These are phyloP conservation scores for Parasarocladium wereldwijsianum DNA, from an alignment of 2,329 filamentous ascomycete genomes.

Conservation along the genomic window DNA sequence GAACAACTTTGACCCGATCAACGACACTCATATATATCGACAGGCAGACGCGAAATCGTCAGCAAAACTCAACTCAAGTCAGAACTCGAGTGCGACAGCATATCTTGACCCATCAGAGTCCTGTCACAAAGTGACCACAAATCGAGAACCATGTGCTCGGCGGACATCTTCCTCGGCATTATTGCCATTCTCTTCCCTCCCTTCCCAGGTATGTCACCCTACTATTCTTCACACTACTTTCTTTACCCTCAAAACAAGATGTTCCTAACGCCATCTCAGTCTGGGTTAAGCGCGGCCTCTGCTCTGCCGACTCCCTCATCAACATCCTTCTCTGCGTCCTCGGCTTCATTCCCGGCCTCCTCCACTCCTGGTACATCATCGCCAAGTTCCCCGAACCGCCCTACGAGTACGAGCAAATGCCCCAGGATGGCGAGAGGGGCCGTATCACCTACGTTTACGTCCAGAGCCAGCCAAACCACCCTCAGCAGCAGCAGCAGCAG, in stretches of 20 bases:
- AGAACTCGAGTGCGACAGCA: too few relatives aligned
- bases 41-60: background rate
- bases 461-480: constrained; percentile 24
- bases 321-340: constrained; percentile 82
- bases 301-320: constrained; percentile 82
- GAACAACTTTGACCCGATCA: too few relatives aligned
- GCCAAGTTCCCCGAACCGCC: constrained; percentile 67
- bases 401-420: constrained; percentile 52
- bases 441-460: constrained; percentile 70
- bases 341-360: constrained; percentile 69
- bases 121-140: too few relatives aligned
- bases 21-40: background rate
- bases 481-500: constrained; percentile 18
- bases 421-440: constrained; percentile 39
- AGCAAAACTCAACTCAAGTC: too few relatives aligned
- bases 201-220: constrained; percentile 38
- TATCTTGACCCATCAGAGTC: too few relatives aligned
- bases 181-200: constrained; percentile 52
- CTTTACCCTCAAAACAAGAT: constrained; percentile 10
- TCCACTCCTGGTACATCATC: constrained; percentile 98
- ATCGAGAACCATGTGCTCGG: constrained; percentile 33
- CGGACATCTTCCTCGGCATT: constrained; percentile 48
- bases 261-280: constrained; percentile 46
- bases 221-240: constrained; percentile 9
- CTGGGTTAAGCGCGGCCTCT: constrained; percentile 93